Conservation (phyloP, 2,329 filamentous ascomycete genomes). For the Beauveria asiatica region DNA sequence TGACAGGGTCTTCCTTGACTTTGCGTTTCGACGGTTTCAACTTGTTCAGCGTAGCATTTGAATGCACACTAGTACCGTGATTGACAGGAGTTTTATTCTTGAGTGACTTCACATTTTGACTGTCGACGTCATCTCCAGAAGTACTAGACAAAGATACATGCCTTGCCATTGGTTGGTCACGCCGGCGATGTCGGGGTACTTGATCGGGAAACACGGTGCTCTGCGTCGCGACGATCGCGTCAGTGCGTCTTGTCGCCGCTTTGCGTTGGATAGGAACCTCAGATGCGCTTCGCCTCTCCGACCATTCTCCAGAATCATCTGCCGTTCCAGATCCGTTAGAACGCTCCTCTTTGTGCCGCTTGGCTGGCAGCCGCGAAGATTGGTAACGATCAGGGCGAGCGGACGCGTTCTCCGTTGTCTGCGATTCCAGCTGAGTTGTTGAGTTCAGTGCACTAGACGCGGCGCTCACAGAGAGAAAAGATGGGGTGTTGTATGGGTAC, state of each 20-base stretch:
- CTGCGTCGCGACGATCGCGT: slow-evolving; percentile 2
- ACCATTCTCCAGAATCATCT: slow-evolving; percentile 14
- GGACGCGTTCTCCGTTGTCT: not conserved
- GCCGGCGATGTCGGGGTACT: slow-evolving; percentile 16
- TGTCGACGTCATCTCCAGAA: slow-evolving; percentile 18
- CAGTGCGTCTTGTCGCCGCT: slow-evolving; percentile 14
- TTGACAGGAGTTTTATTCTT: slow-evolving; percentile 6
- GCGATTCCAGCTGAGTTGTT: slow-evolving; percentile 13
- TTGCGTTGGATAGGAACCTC: slow-evolving; percentile 12
- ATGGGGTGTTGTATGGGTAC: slow-evolving; percentile 28
- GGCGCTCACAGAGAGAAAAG: slow-evolving; percentile 45
- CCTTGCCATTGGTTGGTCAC: slow-evolving; percentile 11
- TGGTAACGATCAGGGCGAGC: not conserved
- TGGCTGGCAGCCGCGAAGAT: not conserved
- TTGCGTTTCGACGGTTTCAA: slow-evolving; percentile 20
- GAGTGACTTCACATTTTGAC: not conserved
- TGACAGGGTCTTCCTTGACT: slow-evolving; percentile 23
- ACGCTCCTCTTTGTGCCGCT: slow-evolving; percentile 10
- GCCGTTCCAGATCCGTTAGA: slow-evolving; percentile 13
- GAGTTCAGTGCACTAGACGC: slow-evolving; percentile 46
- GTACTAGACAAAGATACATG: slow-evolving; percentile 6
- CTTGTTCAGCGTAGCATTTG: not conserved
- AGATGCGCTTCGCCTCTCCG: not conserved
- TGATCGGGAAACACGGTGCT: slow-evolving; percentile 13
- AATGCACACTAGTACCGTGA: not conserved